Evolutionary conservation across 345 rosid genomes (phyloP).

Genomic region (Draba incana): DNA sequence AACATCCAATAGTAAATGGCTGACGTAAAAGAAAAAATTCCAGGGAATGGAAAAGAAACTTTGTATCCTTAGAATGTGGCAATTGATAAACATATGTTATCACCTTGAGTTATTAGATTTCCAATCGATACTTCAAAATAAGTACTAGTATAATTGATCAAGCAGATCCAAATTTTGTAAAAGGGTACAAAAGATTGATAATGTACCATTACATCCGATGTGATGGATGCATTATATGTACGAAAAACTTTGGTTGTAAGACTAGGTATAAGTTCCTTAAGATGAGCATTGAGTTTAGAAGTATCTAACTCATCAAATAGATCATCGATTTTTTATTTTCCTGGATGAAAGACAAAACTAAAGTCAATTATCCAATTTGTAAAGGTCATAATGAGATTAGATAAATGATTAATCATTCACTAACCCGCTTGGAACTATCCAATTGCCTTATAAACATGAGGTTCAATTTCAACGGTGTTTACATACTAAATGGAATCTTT

Average conservation of each 20-base stretch:
- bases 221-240: no score
- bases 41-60: conserved; percentile 11
- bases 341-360: conserved; percentile 46
- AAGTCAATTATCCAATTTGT: conserved; percentile 21
- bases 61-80: background rate
- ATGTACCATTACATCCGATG: conserved; percentile 88
- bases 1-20: conserved; percentile 18
- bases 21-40: background rate
- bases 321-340: conserved; percentile 69
- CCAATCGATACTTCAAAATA: background rate
- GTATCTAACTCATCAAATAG: conserved; percentile 95
- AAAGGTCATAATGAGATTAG: conserved; percentile 3
- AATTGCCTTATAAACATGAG: conserved; percentile 88
- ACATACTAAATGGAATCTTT: conserved; percentile 98
- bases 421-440: conserved; percentile 78
- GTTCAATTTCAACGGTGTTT: conserved; percentile 93
- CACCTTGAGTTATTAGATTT: conserved; percentile 3
- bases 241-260: conserved; percentile 99
- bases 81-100: background rate
- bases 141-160: background rate
- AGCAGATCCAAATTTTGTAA: background rate
- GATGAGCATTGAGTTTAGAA: conserved; percentile 87
- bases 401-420: conserved; percentile 1
- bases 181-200: conserved; percentile 10
- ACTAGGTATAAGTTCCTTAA: conserved; percentile 98